phyloP scores from a whole-genome alignment of 192 early-diverging fungal genomes.

The Podila horticola region DNA sequence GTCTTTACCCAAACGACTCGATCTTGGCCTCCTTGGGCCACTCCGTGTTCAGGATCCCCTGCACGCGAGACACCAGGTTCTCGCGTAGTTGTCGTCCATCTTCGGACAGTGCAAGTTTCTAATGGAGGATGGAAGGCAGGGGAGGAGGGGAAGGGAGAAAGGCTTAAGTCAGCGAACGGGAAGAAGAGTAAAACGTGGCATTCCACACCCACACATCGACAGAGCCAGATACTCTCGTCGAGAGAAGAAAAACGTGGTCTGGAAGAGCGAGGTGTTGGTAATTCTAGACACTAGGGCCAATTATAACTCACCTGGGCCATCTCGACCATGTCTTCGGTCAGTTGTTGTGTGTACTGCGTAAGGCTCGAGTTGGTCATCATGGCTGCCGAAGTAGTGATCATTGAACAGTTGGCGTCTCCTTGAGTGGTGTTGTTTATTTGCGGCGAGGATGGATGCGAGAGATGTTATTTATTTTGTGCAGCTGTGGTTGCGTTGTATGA shows the following conservation, averaged over 20 bases:
- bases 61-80: constrained; percentile 33
- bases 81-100: constrained; percentile 43
- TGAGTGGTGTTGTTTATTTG: background rate
- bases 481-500: no score
- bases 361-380: constrained; percentile 2
- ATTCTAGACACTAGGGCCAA: background rate
- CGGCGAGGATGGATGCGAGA: no score
- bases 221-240: background rate
- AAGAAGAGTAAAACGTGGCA: background rate
- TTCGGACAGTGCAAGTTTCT: constrained; percentile 25
- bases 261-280: background rate
- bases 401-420: background rate
- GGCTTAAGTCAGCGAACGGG: background rate
- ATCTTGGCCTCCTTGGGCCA: constrained; percentile 50
- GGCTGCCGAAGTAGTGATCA: constrained; percentile 42
- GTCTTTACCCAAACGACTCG: constrained; percentile 38
- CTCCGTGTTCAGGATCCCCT: constrained; percentile 47
- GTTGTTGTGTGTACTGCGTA: constrained; percentile 15
- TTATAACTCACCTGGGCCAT: constrained; percentile 18
- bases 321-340: constrained; percentile 35
- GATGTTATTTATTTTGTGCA: no score
- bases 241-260: background rate
- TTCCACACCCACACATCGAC: background rate
- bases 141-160: background rate
- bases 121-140: background rate